Base-by-base conservation (phyloP, 805 yeast species). In the Monosporozyma aquatica region DNA sequence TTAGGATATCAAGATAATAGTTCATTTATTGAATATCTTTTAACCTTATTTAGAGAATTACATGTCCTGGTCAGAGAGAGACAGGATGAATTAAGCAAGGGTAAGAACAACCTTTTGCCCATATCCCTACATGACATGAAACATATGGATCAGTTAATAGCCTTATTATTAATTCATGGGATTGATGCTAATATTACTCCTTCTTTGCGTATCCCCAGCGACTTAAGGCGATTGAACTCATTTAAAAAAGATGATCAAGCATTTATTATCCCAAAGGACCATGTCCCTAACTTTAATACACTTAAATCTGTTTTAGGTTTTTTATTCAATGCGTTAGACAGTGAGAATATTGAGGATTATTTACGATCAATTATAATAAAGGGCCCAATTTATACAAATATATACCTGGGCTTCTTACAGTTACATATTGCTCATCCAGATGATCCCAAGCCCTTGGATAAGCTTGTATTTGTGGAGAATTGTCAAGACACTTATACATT, bases 91-190 rank as follows among this genome's bases (percentile, higher is more conserved):
- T 38, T 40, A 13, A 21, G 36, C 37, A 32, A 36, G 18, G 27
- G 42, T 3, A 58, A 53, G 6, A 53, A 48, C 25, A 46, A 55
- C 21, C 44, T 68, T 35, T 48, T 83, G 9, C 67, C 82, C 7
- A 80, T 90, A 13, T 85, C 97, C 0, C 67, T 90, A 8, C 87
- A 86, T 52, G 97, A 92, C 58, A 78, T 90, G 72, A 82, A 79
- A 56, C 72, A 76, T 4, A 74, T 92, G 43, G 80, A 82, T 27
- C 73, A 70, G 18, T 55, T 90, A 35, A 59, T 82, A 15, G 82
- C 80, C 48, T 44, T 82, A 9, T 67, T 89, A 2, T 75, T 87
- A 0, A 61, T 82, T 1, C 81, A 79, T 48, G 89, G 95, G 0
- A 68, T 90, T 0, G 82, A 81, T 50, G 76, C 87, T 0, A 73